Conservation (phyloP, 2,329 filamentous ascomycete species). For the Cercospora berteroae region DNA sequence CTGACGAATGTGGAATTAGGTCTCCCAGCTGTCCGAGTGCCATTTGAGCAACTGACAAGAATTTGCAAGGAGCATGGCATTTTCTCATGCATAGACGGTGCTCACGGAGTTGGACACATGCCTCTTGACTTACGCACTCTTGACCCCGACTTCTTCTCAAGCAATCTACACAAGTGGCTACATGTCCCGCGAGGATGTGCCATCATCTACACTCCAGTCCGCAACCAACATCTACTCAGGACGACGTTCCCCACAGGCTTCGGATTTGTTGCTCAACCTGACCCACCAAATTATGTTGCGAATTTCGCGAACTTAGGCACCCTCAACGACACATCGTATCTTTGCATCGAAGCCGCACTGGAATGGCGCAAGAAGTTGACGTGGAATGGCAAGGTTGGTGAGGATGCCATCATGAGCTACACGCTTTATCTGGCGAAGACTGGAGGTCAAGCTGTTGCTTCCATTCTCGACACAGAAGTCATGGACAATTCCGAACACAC, state of each 20-base stretch:
- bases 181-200: constrained; percentile 75
- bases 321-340: constrained; percentile 67
- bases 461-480: constrained; percentile 66
- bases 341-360: constrained; percentile 70
- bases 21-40: constrained; percentile 73
- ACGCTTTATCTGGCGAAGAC: constrained; percentile 60
- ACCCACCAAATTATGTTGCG: constrained; percentile 36
- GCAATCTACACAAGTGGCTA: constrained; percentile 89
- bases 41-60: constrained; percentile 65
- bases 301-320: constrained; percentile 74
- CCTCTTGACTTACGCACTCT: constrained; percentile 63
- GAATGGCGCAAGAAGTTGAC: constrained; percentile 60
- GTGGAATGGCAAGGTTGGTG: constrained; percentile 51
- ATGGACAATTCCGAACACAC: constrained; percentile 64
- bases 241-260: constrained; percentile 77
- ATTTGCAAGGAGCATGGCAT: constrained; percentile 66
- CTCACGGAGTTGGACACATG: constrained; percentile 80
- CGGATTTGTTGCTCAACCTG: constrained; percentile 55
- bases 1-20: constrained; percentile 34
- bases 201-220: constrained; percentile 71
- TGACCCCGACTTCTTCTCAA: constrained; percentile 81
- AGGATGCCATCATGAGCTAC: constrained; percentile 66
- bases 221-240: constrained; percentile 72
- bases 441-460: constrained; percentile 61
- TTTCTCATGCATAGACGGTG: constrained; percentile 75